Base-by-base conservation (phyloP, 106 monocot genomes). In the Allium fistulosum region DNA sequence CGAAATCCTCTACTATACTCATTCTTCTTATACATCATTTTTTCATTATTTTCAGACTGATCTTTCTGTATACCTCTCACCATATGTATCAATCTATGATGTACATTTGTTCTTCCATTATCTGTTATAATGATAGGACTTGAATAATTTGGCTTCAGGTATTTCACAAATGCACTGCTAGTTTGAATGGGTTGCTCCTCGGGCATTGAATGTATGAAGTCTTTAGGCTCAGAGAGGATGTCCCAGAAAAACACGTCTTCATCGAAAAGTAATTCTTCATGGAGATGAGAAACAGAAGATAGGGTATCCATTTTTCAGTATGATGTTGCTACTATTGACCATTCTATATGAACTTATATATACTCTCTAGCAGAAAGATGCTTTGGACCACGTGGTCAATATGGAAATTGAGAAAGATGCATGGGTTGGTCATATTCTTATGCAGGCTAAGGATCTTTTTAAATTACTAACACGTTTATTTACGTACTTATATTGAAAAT, bases 1-100 rank as follows among this genome's bases (percentile, higher is more conserved):
- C 77, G 75, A 70, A 90, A 91, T 56, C 87, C 80, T 18, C 83
- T 72, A 75, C 85, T 81, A 17, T 45, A n/a, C 70, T 72, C 63
- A 7, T 11, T 56, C 7, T 56, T 37, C 16, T 2, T 37, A 37
- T 37, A 37, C 5, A 37, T 37, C 37, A 37, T 37, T 1, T 37
- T 37, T 37, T 37, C 37, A 37, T 12, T 50, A 52, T 11, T 49
- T 11, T 46, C 52, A 52, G 9, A n/a, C 3, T 10, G 0, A 11
- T 0, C 13, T 47, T 4, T 57, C 47, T 48, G 37, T 6, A 72
- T 78, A 48, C 16, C 77, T 67, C 68, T 78, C 47, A 62, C 64
- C 10, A 27, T 65, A 63, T 2, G 37, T 9, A 85, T 62, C 59
- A 89, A 6, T 51, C 80, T 73, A 66, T 48, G 51, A 58, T 85